Evolutionary conservation across 768 basidiomycete genomes (phyloP), one percentile per base, ranked within the genome.

Genomic region (Psilocybe cubensis): DNA sequence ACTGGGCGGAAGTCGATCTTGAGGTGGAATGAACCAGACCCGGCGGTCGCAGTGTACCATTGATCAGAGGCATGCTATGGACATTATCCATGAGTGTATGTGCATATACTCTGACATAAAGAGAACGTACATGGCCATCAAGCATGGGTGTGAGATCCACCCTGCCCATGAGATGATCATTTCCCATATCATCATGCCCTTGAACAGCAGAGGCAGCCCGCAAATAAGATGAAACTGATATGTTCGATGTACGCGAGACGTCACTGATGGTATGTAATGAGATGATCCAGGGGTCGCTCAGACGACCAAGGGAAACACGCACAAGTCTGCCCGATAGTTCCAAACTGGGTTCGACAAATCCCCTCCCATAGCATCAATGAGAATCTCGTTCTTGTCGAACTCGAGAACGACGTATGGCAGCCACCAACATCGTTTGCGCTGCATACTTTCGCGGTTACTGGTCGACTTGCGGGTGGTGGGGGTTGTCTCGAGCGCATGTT

Each of bases 281-380:
- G 35, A 45, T 17, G 17, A 53, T 56, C 20, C 17, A 52, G 51
- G 48, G 40, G 57, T 52, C n/a, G 41, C 11, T 56, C 31, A 38
- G 40, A 33, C 17, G 21, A 50, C 28, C 21, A 14, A 25, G n/a
- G 38, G 21, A 45, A 56, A 51, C 33, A 83, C 92, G 68, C 71
- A 97, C 94, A 98, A 99, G 60, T 94, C 87, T 27, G 97, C 92
- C 35, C 91, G 85, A 68, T 96, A 98, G 76, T 96, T 94, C 96
- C 97, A 99, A 48, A 92, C 83, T 3, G 97, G 97, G 64, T 81
- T 87, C 11, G 84, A 68, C 48, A 98, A 83, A 72, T 98, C 94
- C n/a, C 96, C 97, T 8, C 92, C 95, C 67, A 98, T 82, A 10
- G 96, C 95, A 76, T 98, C 96, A 55, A 98, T 89, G 63, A 99